phyloP scores from a whole-genome alignment of 257 asterid species.

The Scutellaria baicalensis region DNA sequence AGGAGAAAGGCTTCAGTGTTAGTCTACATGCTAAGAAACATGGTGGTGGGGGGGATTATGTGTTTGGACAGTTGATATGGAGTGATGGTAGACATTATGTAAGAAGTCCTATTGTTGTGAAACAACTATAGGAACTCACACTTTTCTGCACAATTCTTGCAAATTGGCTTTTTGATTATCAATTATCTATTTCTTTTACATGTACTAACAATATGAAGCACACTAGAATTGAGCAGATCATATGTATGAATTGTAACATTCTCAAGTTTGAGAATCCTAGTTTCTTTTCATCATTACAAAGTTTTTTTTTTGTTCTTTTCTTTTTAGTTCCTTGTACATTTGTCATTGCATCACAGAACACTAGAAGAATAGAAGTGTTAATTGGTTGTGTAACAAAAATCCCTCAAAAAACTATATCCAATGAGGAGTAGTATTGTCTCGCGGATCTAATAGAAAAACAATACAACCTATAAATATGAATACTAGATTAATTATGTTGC shows the following conservation, averaged over 20 bases:
- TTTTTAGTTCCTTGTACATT: too few species aligned
- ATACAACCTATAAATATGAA: too few species aligned
- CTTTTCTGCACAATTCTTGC: neutral
- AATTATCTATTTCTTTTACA: neutral
- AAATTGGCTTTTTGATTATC: neutral
- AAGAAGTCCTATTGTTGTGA: constrained; percentile 80
- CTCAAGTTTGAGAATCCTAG: neutral
- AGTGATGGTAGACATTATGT: constrained; percentile 73
- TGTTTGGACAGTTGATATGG: constrained; percentile 75
- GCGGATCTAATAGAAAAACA: too few species aligned
- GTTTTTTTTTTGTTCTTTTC: neutral
- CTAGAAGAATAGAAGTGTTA: too few species aligned
- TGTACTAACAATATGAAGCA: neutral
- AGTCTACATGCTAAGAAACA: constrained; percentile 25
- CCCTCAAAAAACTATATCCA: too few species aligned
- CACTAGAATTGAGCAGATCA: neutral
- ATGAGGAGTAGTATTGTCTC: too few species aligned
- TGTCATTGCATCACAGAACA: too few species aligned
- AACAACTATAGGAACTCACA: constrained; percentile 21
- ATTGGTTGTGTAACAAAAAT: too few species aligned
- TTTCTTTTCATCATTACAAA: neutral
- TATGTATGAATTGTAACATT: constrained; percentile 4
- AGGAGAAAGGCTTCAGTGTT: constrained; percentile 48
- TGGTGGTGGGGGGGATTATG: constrained; percentile 36
- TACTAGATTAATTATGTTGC: too few species aligned